Base-by-base conservation (phyloP, 2,329 filamentous ascomycete genomes). In the Leptographium wingfieldii region DNA sequence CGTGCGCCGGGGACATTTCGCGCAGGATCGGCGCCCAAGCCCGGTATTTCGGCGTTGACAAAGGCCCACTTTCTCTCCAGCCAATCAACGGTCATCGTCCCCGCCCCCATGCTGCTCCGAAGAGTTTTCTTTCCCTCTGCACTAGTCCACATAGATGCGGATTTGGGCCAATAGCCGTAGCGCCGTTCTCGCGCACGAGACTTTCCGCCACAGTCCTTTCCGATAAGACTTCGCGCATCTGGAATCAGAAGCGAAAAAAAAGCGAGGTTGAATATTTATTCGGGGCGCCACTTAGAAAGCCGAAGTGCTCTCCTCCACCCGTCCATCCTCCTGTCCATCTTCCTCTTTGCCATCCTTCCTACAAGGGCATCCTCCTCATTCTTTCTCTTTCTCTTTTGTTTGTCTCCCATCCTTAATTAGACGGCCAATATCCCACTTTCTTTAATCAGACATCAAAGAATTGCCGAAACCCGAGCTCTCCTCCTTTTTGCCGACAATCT, bases 141-240 rank as follows among this genome's bases (percentile, higher is more conserved):
- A 31, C 60, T 62, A 61, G 55, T 5, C 62, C 54, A 5, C 2
- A 35, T 35, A 5, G 3, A 35, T 35, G 33, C 52, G 59, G 25
- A 10, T 2, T 27, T 22, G 19, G 58, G 46, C 61, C 61, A 64
- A 64, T 59, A 14, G 55, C 11, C 53, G 31, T n/a, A 22, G 53
- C 48, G 57, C 55, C 58, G 59, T 56, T 59, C 52, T 62, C 53
- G 58, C 63, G 29, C 62, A 60, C 63, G 46, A n/a, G 31, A 31
- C 38, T 31, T 54, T 54, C 33, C 33, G 43, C 58, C 51, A 55
- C 52, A 22, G 52, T 38, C 29, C 55, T 49, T 65, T 64, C 66
- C 66, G 66, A 66, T 67, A 63, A 64, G 63, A 66, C 66, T 67
- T 67, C 66, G 66, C 61, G 60, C 60, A 49, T 55, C 62, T 61